Evolutionary conservation across 2,329 filamentous ascomycete species (phyloP), one percentile per base, ranked within the genome.

Genomic region (Sporothrix pallida): DNA sequence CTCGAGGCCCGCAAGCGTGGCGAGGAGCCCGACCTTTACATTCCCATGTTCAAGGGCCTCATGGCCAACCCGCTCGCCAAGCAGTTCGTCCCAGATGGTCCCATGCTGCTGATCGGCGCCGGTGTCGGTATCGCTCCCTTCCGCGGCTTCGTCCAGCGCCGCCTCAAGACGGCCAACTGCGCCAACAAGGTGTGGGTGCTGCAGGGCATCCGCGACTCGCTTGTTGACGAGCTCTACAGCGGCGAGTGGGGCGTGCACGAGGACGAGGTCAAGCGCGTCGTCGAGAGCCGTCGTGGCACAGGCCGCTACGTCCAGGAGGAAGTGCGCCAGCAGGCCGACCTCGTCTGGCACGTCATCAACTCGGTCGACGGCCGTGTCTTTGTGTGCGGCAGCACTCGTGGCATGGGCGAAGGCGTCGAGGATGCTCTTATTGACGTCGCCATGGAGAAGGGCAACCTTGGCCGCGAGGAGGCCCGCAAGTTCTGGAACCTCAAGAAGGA

Each of bases 311-410:
- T 99, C 1, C 96, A 99, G 81, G 96, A 99, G 79, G 96, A 98
- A 82, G 95, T 99, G 9, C 87, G 89, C 12, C 88, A 93, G 76
- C 96, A 98, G 81, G 93, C 95, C 1, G 96, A 98, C 80, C 88
- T 98, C n/a, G 95, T 98, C 17, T 99, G 96, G 96, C 97, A 94
- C 81, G 94, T 98, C 76, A 93, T 97, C 86, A 98, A 98, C 81
- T 91, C 94, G 1, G 87, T 98, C n/a, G 96, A 99, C 79, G 96
- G 96, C 0, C 91, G 96, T 71, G 91, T 98, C 71, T 99, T 99
- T 81, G 96, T 99, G 74, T 99, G 96, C 81, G 96, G 96, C 69
- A 97, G 93, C 83, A 94, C 91, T 79, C 94, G 93, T 84, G 96
- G 96, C 73, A 99, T 99, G 96, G 96, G 96, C 74, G 96, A 98